Conservation (phyloP, 2,329 filamentous ascomycete genomes). For the Penicillium digitatum region DNA sequence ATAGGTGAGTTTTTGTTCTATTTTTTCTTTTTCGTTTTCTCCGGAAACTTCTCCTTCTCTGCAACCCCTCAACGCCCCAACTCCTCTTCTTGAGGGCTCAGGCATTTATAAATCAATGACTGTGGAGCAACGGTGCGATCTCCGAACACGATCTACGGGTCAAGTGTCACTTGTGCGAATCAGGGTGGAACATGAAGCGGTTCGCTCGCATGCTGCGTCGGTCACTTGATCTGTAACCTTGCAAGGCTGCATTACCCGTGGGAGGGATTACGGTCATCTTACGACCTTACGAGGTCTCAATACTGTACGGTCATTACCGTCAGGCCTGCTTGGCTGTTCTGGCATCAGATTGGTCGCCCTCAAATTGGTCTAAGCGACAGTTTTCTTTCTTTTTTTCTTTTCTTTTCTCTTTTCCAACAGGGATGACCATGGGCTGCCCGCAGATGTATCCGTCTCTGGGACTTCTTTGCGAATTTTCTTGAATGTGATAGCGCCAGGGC, state of each 20-base stretch:
- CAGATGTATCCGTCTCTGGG: slow-evolving; percentile 5
- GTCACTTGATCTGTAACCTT: slow-evolving; percentile 55
- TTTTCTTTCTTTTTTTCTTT: neutral
- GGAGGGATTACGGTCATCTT: slow-evolving; percentile 27
- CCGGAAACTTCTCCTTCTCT: slow-evolving; percentile 16
- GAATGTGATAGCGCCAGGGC: slow-evolving; percentile 23
- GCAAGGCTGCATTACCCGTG: slow-evolving; percentile 17
- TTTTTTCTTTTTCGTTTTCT: slow-evolving; percentile 16
- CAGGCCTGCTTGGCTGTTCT: slow-evolving; percentile 13
- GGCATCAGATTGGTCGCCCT: slow-evolving; percentile 17
- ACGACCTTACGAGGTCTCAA: slow-evolving; percentile 15
- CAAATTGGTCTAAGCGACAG: slow-evolving; percentile 20
- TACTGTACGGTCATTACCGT: slow-evolving; percentile 29
- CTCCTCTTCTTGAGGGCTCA: slow-evolving; percentile 12
- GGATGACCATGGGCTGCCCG: slow-evolving; percentile 4
- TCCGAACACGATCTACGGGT: slow-evolving; percentile 34
- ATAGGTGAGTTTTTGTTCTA: slow-evolving; percentile 68
- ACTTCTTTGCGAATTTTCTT: too few relatives aligned
- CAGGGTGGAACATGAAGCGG: slow-evolving; percentile 29
- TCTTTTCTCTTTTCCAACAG: slow-evolving; percentile 2
- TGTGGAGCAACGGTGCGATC: slow-evolving; percentile 33
- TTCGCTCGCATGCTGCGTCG: slow-evolving; percentile 53
- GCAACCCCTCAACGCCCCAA: neutral
- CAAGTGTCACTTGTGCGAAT: slow-evolving; percentile 25
- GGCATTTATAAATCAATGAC: slow-evolving; percentile 20